phyloP scores from a whole-genome alignment of 192 early-diverging fungal species.

The Jimgerdemannia flammicorona region DNA sequence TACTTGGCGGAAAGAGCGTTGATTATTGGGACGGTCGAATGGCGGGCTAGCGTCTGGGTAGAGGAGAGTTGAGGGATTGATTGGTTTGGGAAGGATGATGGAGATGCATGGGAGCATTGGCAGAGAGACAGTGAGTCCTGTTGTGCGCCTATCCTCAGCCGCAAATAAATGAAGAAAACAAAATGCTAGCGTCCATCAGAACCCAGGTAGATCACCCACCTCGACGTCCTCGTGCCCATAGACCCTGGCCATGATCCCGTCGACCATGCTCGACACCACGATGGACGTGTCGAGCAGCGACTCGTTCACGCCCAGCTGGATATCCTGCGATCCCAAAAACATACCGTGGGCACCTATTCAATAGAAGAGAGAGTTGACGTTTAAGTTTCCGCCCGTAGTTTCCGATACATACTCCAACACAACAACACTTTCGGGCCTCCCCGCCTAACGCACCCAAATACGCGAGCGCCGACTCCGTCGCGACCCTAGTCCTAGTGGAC shows the following conservation, averaged over 20 bases:
- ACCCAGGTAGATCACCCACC: conserved; percentile 27
- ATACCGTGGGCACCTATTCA: conserved; percentile 85
- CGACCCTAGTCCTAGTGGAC: conserved; percentile 94
- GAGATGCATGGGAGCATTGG: neutral
- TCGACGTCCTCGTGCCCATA: conserved; percentile 87
- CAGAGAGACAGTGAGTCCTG: neutral
- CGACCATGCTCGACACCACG: conserved; percentile 96
- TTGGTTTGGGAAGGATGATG: neutral
- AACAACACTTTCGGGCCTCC: neutral
- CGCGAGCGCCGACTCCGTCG: conserved; percentile 86
- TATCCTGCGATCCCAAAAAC: conserved; percentile 94
- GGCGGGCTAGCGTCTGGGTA: conserved; percentile 68
- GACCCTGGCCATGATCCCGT: conserved; percentile 92
- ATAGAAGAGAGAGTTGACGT: neutral
- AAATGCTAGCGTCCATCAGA: neutral
- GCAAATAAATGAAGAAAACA: neutral
- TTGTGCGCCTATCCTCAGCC: neutral
- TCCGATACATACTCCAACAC: neutral
- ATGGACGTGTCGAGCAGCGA: conserved; percentile 84
- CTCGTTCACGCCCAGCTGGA: conserved; percentile 96
- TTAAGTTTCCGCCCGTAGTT: neutral
- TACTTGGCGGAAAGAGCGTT: conserved; percentile 94
- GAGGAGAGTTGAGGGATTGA: neutral
- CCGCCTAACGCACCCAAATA: conserved; percentile 54
- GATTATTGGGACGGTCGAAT: conserved; percentile 91